Evolutionary conservation across 2,329 filamentous ascomycete genomes (phyloP).

Genomic region (Diplocarpon rosae): DNA sequence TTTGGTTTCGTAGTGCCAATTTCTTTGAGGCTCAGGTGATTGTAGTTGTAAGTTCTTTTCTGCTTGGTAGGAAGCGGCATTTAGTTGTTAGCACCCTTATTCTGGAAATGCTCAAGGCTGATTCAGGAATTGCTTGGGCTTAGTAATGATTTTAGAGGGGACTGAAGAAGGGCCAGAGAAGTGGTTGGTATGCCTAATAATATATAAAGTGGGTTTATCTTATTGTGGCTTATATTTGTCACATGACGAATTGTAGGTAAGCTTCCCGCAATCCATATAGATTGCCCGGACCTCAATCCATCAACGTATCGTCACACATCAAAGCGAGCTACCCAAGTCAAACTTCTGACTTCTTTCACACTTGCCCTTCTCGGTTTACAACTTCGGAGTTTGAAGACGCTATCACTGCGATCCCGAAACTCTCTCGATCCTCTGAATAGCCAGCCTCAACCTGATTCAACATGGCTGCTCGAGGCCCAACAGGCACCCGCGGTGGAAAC

Average conservation of each 20-base stretch:
- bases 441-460: constrained; percentile 24
- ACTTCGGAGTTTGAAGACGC: background rate
- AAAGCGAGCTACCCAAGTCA: background rate
- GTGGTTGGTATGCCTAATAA: too few relatives aligned
- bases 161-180: too few relatives aligned
- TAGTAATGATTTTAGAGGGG: too few relatives aligned
- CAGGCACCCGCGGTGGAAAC: constrained; percentile 53
- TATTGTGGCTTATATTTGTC: constrained; percentile 9
- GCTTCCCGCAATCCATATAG: too few relatives aligned
- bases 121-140: too few relatives aligned
- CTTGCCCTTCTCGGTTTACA: background rate
- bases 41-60: too few relatives aligned
- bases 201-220: background rate
- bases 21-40: too few relatives aligned
- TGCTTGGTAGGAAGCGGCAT: too few relatives aligned
- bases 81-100: too few relatives aligned
- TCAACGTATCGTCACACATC: constrained; percentile 9
- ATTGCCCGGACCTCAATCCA: background rate
- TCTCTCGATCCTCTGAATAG: constrained; percentile 3
- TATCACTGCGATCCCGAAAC: background rate
- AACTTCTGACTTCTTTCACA: background rate
- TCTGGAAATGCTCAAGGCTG: too few relatives aligned
- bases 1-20: too few relatives aligned
- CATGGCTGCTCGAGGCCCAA: constrained; percentile 76
- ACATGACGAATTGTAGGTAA: constrained; percentile 3